Conservation (phyloP, 2,329 filamentous ascomycete species). For the Aureobasidium lini region DNA sequence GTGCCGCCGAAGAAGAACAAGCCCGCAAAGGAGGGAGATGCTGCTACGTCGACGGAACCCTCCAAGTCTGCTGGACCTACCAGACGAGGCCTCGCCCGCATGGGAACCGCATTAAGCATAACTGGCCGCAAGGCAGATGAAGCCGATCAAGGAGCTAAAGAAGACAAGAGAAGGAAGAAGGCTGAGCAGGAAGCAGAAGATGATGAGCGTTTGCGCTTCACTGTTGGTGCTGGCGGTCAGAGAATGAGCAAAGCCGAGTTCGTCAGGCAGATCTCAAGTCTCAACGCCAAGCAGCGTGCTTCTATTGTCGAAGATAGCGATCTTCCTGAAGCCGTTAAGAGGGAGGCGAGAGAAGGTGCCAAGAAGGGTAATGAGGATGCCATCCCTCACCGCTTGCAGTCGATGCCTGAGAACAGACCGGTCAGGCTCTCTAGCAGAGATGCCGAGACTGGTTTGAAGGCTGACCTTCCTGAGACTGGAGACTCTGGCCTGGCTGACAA, state of each 20-base stretch:
- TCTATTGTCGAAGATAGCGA: slow-evolving; percentile 41
- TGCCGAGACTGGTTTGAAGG: background rate
- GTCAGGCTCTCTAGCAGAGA: slow-evolving; percentile 1
- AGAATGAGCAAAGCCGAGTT: slow-evolving; percentile 78
- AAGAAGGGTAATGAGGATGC: background rate
- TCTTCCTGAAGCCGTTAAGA: slow-evolving; percentile 41
- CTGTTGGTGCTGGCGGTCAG: slow-evolving; percentile 62
- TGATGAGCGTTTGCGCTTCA: slow-evolving; percentile 67
- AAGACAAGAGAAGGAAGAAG: slow-evolving; percentile 18
- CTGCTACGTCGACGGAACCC: slow-evolving; percentile 13
- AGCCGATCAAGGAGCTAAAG: slow-evolving; percentile 22
- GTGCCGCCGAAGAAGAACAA: slow-evolving; percentile 41
- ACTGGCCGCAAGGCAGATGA: slow-evolving; percentile 24
- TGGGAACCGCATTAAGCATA: slow-evolving; percentile 49
- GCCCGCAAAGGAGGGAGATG: slow-evolving; percentile 32
- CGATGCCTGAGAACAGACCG: slow-evolving; percentile 20
- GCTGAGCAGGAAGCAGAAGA: slow-evolving; percentile 46
- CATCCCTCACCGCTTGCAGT: slow-evolving; percentile 21
- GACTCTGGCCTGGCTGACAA: background rate
- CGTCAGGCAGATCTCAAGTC: slow-evolving; percentile 62
- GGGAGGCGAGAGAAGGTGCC: slow-evolving; percentile 37
- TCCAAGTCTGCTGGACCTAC: slow-evolving; percentile 28
- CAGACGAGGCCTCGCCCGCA: slow-evolving; percentile 39
- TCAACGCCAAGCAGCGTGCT: slow-evolving; percentile 59
- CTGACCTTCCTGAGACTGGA: background rate